Evolutionary conservation across 2,329 filamentous ascomycete genomes (phyloP), one percentile per base, ranked within the genome.

Genomic region (Leptographium wingfieldii): DNA sequence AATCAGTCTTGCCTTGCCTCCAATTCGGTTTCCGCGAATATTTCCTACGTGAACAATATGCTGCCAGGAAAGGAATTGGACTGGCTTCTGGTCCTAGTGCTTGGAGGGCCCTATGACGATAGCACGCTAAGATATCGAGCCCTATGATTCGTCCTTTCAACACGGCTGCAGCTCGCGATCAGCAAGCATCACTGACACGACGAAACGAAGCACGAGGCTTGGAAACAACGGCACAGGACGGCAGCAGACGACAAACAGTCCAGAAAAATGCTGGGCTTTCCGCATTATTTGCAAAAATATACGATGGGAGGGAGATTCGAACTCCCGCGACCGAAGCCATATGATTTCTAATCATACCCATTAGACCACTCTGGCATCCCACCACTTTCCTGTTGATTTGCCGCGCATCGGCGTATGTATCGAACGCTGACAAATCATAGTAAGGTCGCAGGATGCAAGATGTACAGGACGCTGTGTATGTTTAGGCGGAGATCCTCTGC

Each of bases 301-400:
- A 56, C 60, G 60, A 63, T 59, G 62, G 56, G 56, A 63, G 60
- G 43, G 60, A 60, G 60, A 63, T 63, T 63, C 56, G 58, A 63
- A 63, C 62, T 61, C 58, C 49, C 58, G 62, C 62, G 62, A 60
- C 60, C 58, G 60, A 63, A 62, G 60, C 60, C 58, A 62, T 62
- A 63, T 63, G 60, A 63, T 63, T 62, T 63, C 60, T 63, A 63
- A 62, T 63, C 62, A 62, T 63, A 62, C 62, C 62, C 62, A 63
- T 62, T 62, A 63, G 62, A 62, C 60, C 62, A 63, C 62, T 63
- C 62, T 63, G 60, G 60, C 60, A 62, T 60, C 62, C 57, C 60
- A 59, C 60, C 62, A 55, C 10, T 40, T 49, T 43, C 52, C 31
- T 58, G 33, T 12, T 19, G 6, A 43, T 3, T 14, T 9, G 48